Base-by-base conservation (phyloP, 2,329 filamentous ascomycete species). In the Septoria linicola region DNA sequence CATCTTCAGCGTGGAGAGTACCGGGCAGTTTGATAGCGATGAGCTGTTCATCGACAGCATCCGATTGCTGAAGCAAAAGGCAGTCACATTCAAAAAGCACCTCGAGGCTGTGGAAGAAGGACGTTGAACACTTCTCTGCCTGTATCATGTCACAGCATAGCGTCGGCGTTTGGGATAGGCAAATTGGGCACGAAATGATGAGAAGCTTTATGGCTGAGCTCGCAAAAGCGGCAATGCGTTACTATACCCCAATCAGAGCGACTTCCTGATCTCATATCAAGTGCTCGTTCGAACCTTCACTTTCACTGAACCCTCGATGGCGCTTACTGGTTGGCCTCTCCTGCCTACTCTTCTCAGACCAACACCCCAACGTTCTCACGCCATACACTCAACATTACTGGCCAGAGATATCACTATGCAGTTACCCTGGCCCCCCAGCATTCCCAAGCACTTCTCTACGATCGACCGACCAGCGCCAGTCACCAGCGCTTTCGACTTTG, bases 1-100 rank as follows among this genome's bases (percentile, higher is more conserved):
- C 71, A 97, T 99, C 72, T 99, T 93, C 78, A 87, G 84, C 48
- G 80, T 99, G 30, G 93, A 99, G 77, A 96, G 91, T 76, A 86
- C 89, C 0, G 95, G 93, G 4, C 93, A 99, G 74, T 95, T 89
- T 77, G 85, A 93, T 53, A 96, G 90, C 67, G 92, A 97, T 64
- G 85, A 90, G 72, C 78, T 99, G 59, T 97, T 99, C 76, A 72
- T 99, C 50, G 90, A 97, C 73, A 84, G 89, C 21, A 80, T 99
- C 43, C 87, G 86, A 73, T 77, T 89, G 61, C 74, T 99, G 57
- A 96, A 91, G 76, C 77, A 82, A 63, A 97, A 97, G 77, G 93
- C 88, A 61, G 75, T 83, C 67, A 79, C 80, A 63, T 77, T 92
- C 58, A 84, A 87, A 76, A 77, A 82, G 66, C 85, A 88, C 66